Evolutionary conservation across 1,284 basidiomycete species (phyloP).

Genomic region (Malassezia yamatoensis): DNA sequence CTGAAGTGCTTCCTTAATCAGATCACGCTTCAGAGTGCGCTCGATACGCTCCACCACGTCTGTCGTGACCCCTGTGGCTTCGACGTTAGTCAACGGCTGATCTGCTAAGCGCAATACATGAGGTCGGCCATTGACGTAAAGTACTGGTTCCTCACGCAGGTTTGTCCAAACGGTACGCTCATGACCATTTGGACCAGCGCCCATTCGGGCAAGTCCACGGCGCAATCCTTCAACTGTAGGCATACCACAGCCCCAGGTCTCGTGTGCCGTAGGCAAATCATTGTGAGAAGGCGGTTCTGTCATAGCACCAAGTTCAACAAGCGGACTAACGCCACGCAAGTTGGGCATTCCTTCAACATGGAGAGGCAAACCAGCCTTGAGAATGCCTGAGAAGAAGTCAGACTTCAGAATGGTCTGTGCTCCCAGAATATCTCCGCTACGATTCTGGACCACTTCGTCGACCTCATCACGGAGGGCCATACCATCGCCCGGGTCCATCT

Average conservation of each 20-base stretch:
- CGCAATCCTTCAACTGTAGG: constrained; percentile 45
- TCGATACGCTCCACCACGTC: constrained; percentile 90
- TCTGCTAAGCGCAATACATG: constrained; percentile 73
- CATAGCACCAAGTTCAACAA: constrained; percentile 13
- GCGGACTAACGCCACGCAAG: constrained; percentile 34
- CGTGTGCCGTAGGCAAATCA: constrained; percentile 22
- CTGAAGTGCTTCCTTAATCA: constrained; percentile 65
- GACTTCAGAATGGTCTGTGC: constrained; percentile 92
- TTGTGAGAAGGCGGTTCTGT: constrained; percentile 14
- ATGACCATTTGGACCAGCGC: constrained; percentile 25
- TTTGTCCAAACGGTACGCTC: constrained; percentile 41
- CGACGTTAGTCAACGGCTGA: constrained; percentile 46
- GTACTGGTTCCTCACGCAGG: constrained; percentile 43
- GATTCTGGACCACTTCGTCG: constrained; percentile 59
- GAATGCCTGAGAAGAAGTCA: constrained; percentile 65
- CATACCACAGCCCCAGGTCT: constrained; percentile 46
- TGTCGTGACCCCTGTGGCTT: constrained; percentile 80
- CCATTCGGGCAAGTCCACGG: constrained; percentile 38
- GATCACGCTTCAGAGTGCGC: constrained; percentile 73
- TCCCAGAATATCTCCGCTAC: constrained; percentile 76
- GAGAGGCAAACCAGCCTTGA: constrained; percentile 34
- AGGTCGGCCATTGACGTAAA: constrained; percentile 62
- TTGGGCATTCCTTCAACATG: constrained; percentile 46
- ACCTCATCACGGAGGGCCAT: constrained; percentile 57
- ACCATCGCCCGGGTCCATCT: constrained; percentile 53